phyloP scores from a whole-genome alignment of 176 grass and related monocot species.

The Chloris gayana region DNA sequence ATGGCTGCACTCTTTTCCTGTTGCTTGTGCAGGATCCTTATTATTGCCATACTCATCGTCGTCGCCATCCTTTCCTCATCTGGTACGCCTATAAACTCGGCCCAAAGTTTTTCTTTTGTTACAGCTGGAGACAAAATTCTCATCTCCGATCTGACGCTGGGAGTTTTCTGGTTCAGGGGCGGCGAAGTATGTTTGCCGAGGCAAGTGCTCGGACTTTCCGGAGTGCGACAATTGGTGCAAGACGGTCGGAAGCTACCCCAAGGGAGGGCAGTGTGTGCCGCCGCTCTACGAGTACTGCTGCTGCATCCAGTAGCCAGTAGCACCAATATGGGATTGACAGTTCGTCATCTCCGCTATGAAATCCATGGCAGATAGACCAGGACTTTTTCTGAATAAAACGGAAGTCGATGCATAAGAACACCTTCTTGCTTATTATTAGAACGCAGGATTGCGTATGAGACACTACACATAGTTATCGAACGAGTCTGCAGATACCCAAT shows the following conservation, averaged over 20 bases:
- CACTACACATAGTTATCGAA: neutral
- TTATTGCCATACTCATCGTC: neutral
- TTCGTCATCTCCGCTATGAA: neutral
- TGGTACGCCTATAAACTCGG: neutral
- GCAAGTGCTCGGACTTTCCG: slow-evolving; percentile 41
- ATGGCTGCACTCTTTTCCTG: slow-evolving; percentile 7
- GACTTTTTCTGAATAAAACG: neutral
- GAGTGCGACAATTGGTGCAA: slow-evolving; percentile 32
- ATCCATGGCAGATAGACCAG: neutral
- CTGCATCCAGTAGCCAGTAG: neutral
- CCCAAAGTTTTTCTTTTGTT: neutral
- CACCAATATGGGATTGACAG: too few relatives aligned
- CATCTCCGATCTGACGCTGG: neutral
- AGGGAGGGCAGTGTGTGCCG: slow-evolving; percentile 41
- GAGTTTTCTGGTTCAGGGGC: slow-evolving; percentile 3
- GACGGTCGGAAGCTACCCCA: slow-evolving; percentile 13
- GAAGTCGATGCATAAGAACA: neutral
- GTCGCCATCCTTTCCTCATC: neutral
- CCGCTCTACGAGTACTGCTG: slow-evolving; percentile 45
- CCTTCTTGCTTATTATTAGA: neutral
- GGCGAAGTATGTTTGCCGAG: slow-evolving; percentile 19
- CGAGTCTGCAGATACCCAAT: neutral
- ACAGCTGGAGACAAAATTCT: neutral
- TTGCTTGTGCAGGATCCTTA: slow-evolving; percentile 23
- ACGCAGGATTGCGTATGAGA: neutral